phyloP scores from a whole-genome alignment of 495 filamentous ascomycete species.

The Xylaria cubensis region DNA sequence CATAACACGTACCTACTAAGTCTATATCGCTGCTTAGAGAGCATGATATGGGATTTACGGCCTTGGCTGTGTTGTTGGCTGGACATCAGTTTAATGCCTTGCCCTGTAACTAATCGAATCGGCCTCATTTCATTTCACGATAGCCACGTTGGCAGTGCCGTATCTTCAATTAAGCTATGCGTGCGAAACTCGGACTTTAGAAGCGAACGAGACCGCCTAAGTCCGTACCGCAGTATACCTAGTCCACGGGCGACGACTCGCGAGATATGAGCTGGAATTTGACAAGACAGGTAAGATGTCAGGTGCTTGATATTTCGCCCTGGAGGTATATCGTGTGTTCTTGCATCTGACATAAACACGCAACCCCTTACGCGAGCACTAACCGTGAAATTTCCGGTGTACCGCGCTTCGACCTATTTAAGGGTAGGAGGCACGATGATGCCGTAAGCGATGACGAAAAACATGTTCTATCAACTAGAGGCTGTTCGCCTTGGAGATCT shows the following conservation, averaged over 20 bases:
- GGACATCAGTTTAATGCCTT: too few relatives aligned
- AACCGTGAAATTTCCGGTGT: background rate
- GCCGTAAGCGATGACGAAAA: conserved; percentile 8
- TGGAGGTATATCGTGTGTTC: background rate
- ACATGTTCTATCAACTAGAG: background rate
- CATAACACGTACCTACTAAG: background rate
- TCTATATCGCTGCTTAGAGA: background rate
- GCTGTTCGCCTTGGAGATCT: too few relatives aligned
- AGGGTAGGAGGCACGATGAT: background rate
- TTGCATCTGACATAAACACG: conserved; percentile 9
- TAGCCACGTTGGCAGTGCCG: background rate
- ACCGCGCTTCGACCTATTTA: background rate
- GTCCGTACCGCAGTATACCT: background rate
- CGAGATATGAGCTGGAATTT: background rate
- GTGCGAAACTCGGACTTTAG: background rate
- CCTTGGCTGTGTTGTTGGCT: too few relatives aligned
- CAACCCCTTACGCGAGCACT: background rate
- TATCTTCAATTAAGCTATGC: background rate
- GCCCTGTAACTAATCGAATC: background rate
- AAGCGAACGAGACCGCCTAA: background rate
- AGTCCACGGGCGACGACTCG: background rate
- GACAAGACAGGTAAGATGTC: background rate
- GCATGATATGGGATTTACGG: too few relatives aligned
- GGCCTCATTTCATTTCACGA: background rate
- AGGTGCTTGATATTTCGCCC: background rate